Evolutionary conservation across 495 filamentous ascomycete species (phyloP).

Genomic region (Aspergillus homomorphus): DNA sequence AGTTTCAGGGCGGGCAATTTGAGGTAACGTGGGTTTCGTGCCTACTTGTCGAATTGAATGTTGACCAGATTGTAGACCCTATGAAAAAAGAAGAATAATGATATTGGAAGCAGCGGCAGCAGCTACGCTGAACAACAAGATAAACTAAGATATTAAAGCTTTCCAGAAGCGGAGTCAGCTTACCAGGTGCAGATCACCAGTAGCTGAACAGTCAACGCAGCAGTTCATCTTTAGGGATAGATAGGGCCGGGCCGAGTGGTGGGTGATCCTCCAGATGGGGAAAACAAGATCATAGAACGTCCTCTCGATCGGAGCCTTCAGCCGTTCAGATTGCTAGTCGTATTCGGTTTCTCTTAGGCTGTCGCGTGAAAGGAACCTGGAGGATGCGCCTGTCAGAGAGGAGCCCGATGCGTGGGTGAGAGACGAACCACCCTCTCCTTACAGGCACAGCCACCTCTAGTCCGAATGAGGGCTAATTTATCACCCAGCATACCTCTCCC

Average conservation of each 20-base stretch:
- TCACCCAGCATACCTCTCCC: too few species aligned
- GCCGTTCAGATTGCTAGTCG: neutral
- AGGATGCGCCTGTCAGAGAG: neutral
- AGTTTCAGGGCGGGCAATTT: neutral
- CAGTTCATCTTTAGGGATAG: neutral
- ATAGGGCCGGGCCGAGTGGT: neutral
- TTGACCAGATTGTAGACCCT: too few species aligned
- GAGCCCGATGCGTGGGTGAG: neutral
- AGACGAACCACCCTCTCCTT: neutral
- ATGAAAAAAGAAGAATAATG: too few species aligned
- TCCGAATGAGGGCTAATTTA: neutral
- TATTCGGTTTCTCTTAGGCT: neutral
- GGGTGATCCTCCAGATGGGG: neutral
- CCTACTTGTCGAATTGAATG: too few species aligned
- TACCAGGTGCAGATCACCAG: too few species aligned
- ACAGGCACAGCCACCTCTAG: conserved; percentile 9
- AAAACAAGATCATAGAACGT: neutral
- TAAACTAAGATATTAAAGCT: too few species aligned
- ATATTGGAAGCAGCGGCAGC: too few species aligned
- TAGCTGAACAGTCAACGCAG: neutral
- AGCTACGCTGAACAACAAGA: too few species aligned
- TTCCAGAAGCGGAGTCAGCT: too few species aligned
- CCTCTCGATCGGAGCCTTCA: neutral
- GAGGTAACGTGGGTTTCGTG: too few species aligned
- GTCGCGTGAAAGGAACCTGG: neutral